Conservation (phyloP, 2,329 filamentous ascomycete genomes). For the Metarhizium album region DNA sequence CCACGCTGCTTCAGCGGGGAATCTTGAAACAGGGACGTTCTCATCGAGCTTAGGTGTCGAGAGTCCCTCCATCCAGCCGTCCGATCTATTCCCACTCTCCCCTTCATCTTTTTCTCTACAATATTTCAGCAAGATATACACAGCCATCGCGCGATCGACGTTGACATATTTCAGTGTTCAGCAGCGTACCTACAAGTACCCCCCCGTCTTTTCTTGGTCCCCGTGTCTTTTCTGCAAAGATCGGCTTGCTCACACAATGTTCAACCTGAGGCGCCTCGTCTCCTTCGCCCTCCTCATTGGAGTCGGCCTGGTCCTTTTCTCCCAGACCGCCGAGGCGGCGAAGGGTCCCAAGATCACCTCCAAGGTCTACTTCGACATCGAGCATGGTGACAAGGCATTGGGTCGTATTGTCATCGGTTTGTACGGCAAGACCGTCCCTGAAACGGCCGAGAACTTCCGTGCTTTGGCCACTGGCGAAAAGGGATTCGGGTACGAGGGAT, state of each 20-base stretch:
- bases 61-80: neutral
- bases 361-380: constrained; percentile 87
- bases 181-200: neutral
- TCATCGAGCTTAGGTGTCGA: constrained; percentile 12
- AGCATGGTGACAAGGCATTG: constrained; percentile 61
- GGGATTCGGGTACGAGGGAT: constrained; percentile 74
- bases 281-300: constrained; percentile 68
- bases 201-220: constrained; percentile 53
- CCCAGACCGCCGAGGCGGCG: constrained; percentile 60
- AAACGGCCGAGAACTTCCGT: constrained; percentile 65
- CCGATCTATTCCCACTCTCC: neutral
- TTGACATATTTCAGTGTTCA: neutral
- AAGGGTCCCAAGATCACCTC: constrained; percentile 93
- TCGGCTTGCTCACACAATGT: constrained; percentile 48
- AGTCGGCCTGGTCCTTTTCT: constrained; percentile 63
- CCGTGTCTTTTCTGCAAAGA: constrained; percentile 62
- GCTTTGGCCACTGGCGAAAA: constrained; percentile 77
- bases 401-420: constrained; percentile 73
- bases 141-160: neutral
- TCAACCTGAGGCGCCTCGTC: constrained; percentile 60
- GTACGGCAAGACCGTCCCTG: constrained; percentile 78
- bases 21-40: constrained; percentile 10
- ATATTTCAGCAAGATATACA: constrained; percentile 1
- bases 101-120: constrained; percentile 6
- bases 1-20: constrained; percentile 9